A percentile compares a stretch with the other conserved stretches of the same genome.
These are phyloP conservation scores for Ascochyta koolunga DNA, from an alignment of 2,329 filamentous ascomycete genomes.

Conservation along the genomic window DNA sequence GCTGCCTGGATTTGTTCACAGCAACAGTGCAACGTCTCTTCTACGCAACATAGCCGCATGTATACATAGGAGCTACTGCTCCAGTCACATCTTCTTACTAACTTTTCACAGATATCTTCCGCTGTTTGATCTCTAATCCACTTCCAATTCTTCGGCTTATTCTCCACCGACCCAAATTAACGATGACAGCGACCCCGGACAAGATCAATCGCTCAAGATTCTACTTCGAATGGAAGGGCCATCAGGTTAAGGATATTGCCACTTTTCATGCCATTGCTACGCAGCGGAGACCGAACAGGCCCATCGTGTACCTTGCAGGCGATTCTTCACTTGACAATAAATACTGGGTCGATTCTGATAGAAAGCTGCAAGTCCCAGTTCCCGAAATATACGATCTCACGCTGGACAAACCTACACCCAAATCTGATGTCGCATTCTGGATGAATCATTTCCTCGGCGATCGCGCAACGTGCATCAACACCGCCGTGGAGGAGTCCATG, in stretches of 20 bases:
- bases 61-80: not conserved
- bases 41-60: not conserved
- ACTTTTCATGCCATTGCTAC: conserved; percentile 33
- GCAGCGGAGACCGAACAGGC: conserved; percentile 30
- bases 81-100: not conserved
- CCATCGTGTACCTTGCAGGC: conserved; percentile 46
- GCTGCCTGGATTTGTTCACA: not conserved
- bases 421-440: conserved; percentile 48
- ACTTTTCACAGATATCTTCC: not conserved
- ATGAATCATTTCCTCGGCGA: conserved; percentile 41
- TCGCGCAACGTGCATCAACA: conserved; percentile 45
- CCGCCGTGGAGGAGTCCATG: conserved; percentile 44
- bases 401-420: conserved; percentile 32
- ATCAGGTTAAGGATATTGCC: conserved; percentile 39
- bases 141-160: not conserved
- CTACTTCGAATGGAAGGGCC: conserved; percentile 45
- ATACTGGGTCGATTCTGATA: conserved; percentile 37
- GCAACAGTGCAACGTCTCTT: conserved; percentile 2
- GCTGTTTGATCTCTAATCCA: not conserved
- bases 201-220: conserved; percentile 39
- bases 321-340: conserved; percentile 51
- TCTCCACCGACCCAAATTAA: not conserved
- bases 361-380: conserved; percentile 17
- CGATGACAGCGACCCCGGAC: not conserved
- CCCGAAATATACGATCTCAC: conserved; percentile 39